Conservation (phyloP, 2,329 filamentous ascomycete genomes). For the Raffaelea albimanens region DNA sequence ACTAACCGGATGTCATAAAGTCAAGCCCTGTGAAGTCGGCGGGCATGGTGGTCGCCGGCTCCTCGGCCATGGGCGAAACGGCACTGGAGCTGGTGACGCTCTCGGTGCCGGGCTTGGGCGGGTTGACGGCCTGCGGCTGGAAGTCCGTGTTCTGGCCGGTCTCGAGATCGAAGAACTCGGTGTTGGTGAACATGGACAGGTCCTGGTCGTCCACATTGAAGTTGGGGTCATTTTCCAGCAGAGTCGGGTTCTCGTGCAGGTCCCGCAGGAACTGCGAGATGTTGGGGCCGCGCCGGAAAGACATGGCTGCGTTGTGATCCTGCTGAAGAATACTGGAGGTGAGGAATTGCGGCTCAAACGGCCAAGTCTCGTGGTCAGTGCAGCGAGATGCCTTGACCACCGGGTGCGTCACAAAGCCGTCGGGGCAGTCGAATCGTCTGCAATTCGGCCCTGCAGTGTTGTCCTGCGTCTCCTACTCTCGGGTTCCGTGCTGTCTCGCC, state of each 20-base stretch:
- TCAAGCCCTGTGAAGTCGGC: conserved; percentile 37
- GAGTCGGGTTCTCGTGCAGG: conserved; percentile 60
- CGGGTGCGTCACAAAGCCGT: too few relatives aligned
- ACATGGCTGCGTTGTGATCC: conserved; percentile 39
- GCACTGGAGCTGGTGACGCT: conserved; percentile 13
- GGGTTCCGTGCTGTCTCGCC: not conserved
- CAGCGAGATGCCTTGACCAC: too few relatives aligned
- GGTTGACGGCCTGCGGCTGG: conserved; percentile 40
- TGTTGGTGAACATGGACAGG: conserved; percentile 71
- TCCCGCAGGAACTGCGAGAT: conserved; percentile 85
- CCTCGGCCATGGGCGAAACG: conserved; percentile 19
- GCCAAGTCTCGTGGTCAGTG: too few relatives aligned
- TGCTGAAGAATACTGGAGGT: too few relatives aligned
- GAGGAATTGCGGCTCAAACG: too few relatives aligned
- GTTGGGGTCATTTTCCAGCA: conserved; percentile 41
- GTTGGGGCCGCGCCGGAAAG: conserved; percentile 68
- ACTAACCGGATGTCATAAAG: conserved; percentile 41
- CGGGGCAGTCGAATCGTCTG: too few relatives aligned
- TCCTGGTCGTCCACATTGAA: conserved; percentile 55
- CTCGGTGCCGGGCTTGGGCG: conserved; percentile 31
- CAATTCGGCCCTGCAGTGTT: too few relatives aligned
- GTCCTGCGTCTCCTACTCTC: too few relatives aligned
- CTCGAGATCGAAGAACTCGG: conserved; percentile 74
- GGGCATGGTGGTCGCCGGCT: conserved; percentile 30
- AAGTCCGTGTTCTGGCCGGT: conserved; percentile 50